Evolutionary conservation across 106 monocot genomes (phyloP).

Genomic region (Ottelia alismoides): DNA sequence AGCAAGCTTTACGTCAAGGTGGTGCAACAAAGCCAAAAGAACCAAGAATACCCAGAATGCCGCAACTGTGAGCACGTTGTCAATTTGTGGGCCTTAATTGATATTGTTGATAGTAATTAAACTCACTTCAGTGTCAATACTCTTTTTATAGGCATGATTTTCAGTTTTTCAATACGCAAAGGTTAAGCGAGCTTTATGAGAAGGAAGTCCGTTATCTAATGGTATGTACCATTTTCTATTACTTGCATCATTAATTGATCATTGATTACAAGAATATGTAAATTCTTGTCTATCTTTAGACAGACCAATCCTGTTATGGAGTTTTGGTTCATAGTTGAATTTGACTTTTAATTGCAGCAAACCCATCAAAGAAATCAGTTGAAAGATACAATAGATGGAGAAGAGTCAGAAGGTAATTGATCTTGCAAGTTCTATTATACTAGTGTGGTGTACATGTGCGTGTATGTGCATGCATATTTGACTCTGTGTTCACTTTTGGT

Average conservation of each 20-base stretch:
- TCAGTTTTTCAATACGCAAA: slow-evolving; percentile 95
- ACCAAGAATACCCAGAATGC: slow-evolving; percentile 93
- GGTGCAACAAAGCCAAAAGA: slow-evolving; percentile 80
- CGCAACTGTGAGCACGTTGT: slow-evolving; percentile 66
- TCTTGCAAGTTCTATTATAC: no score
- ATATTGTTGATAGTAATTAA: no score
- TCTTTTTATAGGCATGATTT: slow-evolving; percentile 98
- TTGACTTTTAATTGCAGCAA: no score
- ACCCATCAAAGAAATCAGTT: slow-evolving; percentile 54
- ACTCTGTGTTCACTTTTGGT: not conserved
- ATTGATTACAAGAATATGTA: not conserved
- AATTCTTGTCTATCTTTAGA: not conserved
- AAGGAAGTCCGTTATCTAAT: slow-evolving; percentile 96
- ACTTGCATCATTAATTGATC: no score
- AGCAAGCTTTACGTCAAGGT: slow-evolving; percentile 87
- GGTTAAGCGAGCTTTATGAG: slow-evolving; percentile 88
- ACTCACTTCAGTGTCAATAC: no score
- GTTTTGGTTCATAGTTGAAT: no score
- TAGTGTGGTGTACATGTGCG: not conserved
- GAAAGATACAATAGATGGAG: slow-evolving; percentile 73
- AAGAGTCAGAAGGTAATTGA: slow-evolving; percentile 76
- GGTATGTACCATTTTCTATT: no score
- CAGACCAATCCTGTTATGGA: no score
- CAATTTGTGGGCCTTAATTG: not conserved
- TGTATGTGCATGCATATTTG: no score